These are phyloP conservation scores for Blastobotrys ciferrii DNA, from an alignment of 1,139 yeast genomes.

Conservation along the genomic window DNA sequence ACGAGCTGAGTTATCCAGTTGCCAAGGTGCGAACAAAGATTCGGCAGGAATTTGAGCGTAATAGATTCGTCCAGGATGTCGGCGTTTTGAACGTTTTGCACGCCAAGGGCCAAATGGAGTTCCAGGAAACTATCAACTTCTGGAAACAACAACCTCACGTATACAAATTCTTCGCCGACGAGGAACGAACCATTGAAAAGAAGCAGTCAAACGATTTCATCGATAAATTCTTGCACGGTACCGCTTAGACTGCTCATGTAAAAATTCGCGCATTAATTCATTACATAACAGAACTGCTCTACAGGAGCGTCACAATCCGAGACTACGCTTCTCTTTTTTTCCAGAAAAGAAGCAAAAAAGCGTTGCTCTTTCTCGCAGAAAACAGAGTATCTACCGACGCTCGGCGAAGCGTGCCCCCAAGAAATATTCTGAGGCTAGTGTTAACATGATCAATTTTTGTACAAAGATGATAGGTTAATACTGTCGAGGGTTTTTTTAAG, in stretches of 20 bases:
- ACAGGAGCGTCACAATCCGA: too few relatives aligned
- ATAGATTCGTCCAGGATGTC: constrained; percentile 67
- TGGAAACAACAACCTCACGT: constrained; percentile 92
- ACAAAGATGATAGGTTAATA: constrained; percentile 12
- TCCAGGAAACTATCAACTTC: constrained; percentile 81
- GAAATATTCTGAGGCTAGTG: too few relatives aligned
- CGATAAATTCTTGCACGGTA: constrained; percentile 58
- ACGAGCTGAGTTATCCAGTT: constrained; percentile 82
- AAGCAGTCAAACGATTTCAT: constrained; percentile 45
- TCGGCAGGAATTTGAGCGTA: constrained; percentile 87
- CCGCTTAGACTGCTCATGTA: constrained; percentile 10
- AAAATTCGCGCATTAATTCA: constrained; percentile 1
- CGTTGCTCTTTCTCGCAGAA: not conserved
- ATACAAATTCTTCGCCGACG: constrained; percentile 74
- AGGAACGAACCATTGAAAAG: constrained; percentile 40
- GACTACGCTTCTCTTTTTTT: too few relatives aligned
- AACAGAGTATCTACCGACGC: not conserved
- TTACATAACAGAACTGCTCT: too few relatives aligned
- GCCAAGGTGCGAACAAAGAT: constrained; percentile 77
- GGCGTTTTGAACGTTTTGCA: constrained; percentile 65
- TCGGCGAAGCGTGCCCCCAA: constrained; percentile 9
- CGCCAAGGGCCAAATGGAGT: constrained; percentile 88
- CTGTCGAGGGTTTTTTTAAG: constrained; percentile 23
- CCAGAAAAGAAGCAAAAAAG: constrained; percentile 1
- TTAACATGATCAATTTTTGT: too few relatives aligned